Evolutionary conservation across 495 filamentous ascomycete species (phyloP).

Genomic region (Massariosphaeria phaeospora): DNA sequence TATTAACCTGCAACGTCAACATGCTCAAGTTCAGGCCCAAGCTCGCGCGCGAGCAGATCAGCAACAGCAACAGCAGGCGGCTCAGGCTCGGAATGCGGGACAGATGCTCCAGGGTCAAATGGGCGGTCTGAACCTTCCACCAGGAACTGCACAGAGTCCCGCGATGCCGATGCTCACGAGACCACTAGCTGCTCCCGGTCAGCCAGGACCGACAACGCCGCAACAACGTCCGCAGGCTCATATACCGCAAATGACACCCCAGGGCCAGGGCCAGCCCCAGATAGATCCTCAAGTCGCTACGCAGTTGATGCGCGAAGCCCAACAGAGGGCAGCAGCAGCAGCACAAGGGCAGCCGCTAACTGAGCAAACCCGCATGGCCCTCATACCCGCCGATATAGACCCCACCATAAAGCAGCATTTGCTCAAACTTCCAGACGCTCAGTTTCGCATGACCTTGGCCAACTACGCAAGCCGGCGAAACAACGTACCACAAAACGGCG

Average conservation of each 20-base stretch:
- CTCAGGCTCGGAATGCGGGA: constrained; percentile 44
- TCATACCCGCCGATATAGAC: constrained; percentile 23
- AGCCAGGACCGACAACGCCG: constrained; percentile 30
- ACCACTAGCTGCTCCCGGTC: constrained; percentile 48
- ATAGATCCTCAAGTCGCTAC: constrained; percentile 23
- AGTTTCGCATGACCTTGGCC: constrained; percentile 16
- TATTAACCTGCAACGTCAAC: constrained; percentile 37
- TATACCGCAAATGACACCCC: constrained; percentile 24
- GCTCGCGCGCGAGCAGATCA: constrained; percentile 40
- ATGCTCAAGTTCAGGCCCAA: constrained; percentile 3
- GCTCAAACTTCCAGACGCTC: constrained; percentile 17
- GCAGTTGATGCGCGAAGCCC: constrained; percentile 29
- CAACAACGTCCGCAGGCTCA: constrained; percentile 27
- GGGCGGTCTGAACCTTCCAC: constrained; percentile 43
- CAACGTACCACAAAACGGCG: constrained; percentile 5
- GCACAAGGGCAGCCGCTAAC: constrained; percentile 17
- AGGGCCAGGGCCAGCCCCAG: constrained; percentile 10
- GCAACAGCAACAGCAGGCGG: constrained; percentile 34
- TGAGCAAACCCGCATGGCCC: constrained; percentile 13
- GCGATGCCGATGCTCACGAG: constrained; percentile 59
- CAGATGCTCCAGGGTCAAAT: constrained; percentile 48
- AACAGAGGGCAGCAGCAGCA: constrained; percentile 21
- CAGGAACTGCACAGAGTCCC: constrained; percentile 49
- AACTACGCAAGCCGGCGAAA: neutral
- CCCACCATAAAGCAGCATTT: constrained; percentile 29